phyloP scores from a whole-genome alignment of 2,329 filamentous ascomycete species.

The Waltergamsia citrina region DNA sequence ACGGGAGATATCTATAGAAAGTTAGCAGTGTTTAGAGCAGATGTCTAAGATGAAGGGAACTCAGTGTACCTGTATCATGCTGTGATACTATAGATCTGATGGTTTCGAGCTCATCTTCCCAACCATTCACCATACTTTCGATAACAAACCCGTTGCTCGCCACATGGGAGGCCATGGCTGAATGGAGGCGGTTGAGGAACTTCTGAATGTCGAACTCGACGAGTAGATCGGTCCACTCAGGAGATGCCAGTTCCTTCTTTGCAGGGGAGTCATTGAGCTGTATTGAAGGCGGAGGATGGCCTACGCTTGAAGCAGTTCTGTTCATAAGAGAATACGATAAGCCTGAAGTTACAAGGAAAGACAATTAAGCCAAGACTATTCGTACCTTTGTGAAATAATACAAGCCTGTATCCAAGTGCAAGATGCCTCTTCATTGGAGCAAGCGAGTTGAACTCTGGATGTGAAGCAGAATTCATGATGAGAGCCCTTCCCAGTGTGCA shows the following conservation, averaged over 20 bases:
- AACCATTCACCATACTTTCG: conserved; percentile 32
- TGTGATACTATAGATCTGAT: conserved; percentile 34
- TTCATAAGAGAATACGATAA: background rate
- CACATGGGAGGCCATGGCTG: conserved; percentile 35
- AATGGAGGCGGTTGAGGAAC: conserved; percentile 38
- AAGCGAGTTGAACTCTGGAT: conserved; percentile 28
- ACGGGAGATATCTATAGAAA: conserved; percentile 31
- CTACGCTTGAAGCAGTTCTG: conserved; percentile 30
- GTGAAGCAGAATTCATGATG: conserved; percentile 38
- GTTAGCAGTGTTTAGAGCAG: background rate
- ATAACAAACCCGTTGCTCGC: conserved; percentile 36
- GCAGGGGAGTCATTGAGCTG: conserved; percentile 37
- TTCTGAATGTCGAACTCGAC: conserved; percentile 36
- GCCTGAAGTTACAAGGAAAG: too few relatives aligned
- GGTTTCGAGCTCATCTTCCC: conserved; percentile 43
- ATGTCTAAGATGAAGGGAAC: background rate
- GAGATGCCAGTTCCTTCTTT: conserved; percentile 23
- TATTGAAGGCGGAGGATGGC: conserved; percentile 38
- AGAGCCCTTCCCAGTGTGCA: conserved; percentile 42
- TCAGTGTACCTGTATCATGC: conserved; percentile 31
- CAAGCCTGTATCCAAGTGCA: conserved; percentile 45
- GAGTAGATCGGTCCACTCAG: conserved; percentile 33
- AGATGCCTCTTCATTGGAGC: conserved; percentile 41
- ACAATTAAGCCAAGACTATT: too few relatives aligned
- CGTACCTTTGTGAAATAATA: conserved; percentile 38